Base-by-base conservation (phyloP, 306 rosid genomes). In the Calophaca sinica region DNA sequence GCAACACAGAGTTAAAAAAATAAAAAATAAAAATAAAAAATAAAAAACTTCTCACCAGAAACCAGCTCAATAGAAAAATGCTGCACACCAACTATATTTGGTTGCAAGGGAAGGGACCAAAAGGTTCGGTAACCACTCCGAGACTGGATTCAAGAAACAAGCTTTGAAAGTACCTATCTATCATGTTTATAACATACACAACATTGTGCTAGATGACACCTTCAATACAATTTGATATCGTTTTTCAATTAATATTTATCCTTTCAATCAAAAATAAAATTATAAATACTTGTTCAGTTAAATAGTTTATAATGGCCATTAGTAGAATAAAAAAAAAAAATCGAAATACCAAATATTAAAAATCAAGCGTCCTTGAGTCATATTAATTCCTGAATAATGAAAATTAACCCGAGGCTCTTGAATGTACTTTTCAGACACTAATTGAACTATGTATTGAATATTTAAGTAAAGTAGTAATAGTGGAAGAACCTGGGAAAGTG, bases 401-500 rank as follows among this genome's bases (percentile, higher is more conserved):
- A 20, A 20, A 20, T 20, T 20, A 20, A 20, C 26, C 26, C 26
- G 26, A 20, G 26, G 26, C 26, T 20, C 26, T 20, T 20, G 32
- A 9, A 9, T 9, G 6, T 28, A 9, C 11, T 5, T 72, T 13
- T 9, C 4, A 44, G 39, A 10, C 55, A 59, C 33, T 44, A 8
- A n/a, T 58, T 29, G 3, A 36, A 72, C 48, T 20, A 26, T 12
- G 4, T 8, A 31, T 3, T 9, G 6, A 60, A 53, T 2, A 49
- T 4, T 2, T 68, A 62, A 52, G 13, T 5, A 29, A 33, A 45
- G 8, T 12, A 15, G 42, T 8, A 42, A 70, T 28, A 20, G 13
- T 3, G 26, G 13, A 60, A 44, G 67, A 10, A 77, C 99, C 93
- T 92, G 90, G 7, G 96, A 87, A n/a, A 94, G 97, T 41, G 87